Percentiles rank a stretch among this genome's conserved stretches.
These are phyloP conservation scores for Silene coronaria DNA, from an alignment of 179 eudicot species.

Conservation along the genomic window DNA sequence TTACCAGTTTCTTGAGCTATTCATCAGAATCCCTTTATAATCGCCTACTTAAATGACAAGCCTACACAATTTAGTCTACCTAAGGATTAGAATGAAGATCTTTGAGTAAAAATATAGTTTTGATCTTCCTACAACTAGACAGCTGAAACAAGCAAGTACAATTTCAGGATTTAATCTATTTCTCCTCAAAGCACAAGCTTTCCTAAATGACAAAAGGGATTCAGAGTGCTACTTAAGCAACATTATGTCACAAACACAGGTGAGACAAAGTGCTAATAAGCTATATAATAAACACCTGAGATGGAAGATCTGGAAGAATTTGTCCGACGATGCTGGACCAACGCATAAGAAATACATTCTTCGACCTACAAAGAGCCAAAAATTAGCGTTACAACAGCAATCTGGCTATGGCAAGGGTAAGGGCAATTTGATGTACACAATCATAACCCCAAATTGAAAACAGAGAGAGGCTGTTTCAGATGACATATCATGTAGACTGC, in stretches of 20 bases:
- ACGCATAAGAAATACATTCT: conserved; percentile 65
- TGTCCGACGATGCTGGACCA: conserved; percentile 71
- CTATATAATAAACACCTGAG: conserved; percentile 47
- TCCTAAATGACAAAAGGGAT: neutral
- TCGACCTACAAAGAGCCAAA: conserved; percentile 51
- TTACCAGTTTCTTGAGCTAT: too few relatives aligned
- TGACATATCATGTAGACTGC: too few relatives aligned
- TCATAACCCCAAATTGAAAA: too few relatives aligned
- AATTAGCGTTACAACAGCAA: neutral
- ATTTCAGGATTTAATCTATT: neutral
- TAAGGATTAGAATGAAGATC: too few relatives aligned
- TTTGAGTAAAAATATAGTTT: too few relatives aligned
- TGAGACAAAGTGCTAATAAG: conserved; percentile 1
- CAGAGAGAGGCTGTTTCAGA: too few relatives aligned
- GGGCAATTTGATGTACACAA: too few relatives aligned
- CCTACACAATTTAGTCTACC: too few relatives aligned
- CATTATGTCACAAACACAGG: neutral
- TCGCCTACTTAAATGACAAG: too few relatives aligned
- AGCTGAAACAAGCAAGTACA: neutral
- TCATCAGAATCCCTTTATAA: too few relatives aligned
- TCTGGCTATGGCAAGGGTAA: neutral
- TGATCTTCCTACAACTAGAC: neutral
- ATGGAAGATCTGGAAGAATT: conserved; percentile 58
- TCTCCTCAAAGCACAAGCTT: neutral
- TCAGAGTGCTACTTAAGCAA: neutral